Evolutionary conservation across 2,329 filamentous ascomycete species (phyloP).

Genomic region (Pleoardoris graminearum): DNA sequence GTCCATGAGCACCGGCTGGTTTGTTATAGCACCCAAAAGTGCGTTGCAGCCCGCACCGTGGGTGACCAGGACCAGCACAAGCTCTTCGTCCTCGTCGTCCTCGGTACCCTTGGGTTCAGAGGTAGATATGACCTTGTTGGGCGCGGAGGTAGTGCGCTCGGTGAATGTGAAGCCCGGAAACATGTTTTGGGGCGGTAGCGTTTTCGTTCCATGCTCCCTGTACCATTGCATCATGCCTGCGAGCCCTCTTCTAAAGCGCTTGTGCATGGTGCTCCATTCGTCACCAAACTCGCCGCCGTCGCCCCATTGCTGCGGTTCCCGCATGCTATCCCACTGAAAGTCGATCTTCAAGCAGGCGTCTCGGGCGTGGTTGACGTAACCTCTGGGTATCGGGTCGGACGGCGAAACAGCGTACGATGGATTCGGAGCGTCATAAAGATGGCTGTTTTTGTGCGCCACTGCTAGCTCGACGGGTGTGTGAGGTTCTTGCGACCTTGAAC

Average conservation of each 20-base stretch:
- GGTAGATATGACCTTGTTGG: constrained; percentile 35
- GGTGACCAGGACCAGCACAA: constrained; percentile 84
- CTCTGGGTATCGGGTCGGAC: constrained; percentile 79
- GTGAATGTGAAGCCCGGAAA: constrained; percentile 39
- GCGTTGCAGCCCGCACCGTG: constrained; percentile 97
- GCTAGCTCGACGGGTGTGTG: constrained; percentile 21
- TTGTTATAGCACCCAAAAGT: constrained; percentile 86
- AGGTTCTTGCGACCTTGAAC: constrained; percentile 33
- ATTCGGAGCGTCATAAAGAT: constrained; percentile 70
- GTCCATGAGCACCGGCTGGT: constrained; percentile 88
- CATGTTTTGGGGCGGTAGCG: constrained; percentile 36
- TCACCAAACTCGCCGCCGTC: constrained; percentile 86
- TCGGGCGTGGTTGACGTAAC: constrained; percentile 87
- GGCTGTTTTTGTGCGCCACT: constrained; percentile 29
- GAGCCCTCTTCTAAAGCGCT: constrained; percentile 78
- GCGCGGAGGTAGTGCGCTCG: constrained; percentile 32
- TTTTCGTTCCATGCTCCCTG: constrained; percentile 50
- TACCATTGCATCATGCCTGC: constrained; percentile 86
- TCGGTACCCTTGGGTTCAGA: constrained; percentile 34
- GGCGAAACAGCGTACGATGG: constrained; percentile 83
- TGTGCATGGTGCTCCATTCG: constrained; percentile 96
- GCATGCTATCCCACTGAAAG: constrained; percentile 94
- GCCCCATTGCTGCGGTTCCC: constrained; percentile 76
- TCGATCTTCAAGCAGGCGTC: constrained; percentile 87
- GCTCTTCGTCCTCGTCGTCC: constrained; percentile 63